Conservation (phyloP, 257 asterid species). For the Nicotiana otophora region DNA sequence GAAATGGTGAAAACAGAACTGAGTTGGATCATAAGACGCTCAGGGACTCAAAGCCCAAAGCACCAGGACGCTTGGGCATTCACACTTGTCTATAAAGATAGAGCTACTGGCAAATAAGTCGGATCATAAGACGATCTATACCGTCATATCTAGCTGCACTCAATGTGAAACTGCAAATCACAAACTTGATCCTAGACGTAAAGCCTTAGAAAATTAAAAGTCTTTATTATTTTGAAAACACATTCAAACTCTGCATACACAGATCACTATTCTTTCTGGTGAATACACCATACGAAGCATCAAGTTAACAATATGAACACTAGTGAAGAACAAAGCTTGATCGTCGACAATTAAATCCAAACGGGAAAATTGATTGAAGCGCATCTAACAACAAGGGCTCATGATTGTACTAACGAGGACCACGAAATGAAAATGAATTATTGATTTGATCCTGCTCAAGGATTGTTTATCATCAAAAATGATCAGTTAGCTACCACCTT, state of each 20-base stretch:
- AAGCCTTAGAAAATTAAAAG: neutral
- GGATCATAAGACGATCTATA: neutral
- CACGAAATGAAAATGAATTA: constrained; percentile 16
- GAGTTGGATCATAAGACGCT: neutral
- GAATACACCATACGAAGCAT: neutral
- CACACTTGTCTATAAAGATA: no score
- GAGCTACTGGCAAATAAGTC: neutral
- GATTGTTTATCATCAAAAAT: constrained; percentile 31
- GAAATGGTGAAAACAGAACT: neutral
- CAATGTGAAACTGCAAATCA: neutral
- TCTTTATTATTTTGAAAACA: neutral
- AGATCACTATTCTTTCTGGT: neutral
- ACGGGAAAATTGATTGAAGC: neutral
- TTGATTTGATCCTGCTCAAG: constrained; percentile 21
- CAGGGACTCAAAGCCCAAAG: no score
- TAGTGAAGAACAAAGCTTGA: neutral
- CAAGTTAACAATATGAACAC: neutral
- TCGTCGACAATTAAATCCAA: neutral
- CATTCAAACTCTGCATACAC: neutral
- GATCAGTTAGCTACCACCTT: constrained; percentile 12
- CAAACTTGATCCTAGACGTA: neutral
- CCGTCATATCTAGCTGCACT: neutral
- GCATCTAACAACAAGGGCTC: constrained; percentile 6
- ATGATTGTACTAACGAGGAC: constrained; percentile 1
- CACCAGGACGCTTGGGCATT: no score